phyloP scores from a whole-genome alignment of 208 protist genomes.

The Trypanosoma theileri region DNA sequence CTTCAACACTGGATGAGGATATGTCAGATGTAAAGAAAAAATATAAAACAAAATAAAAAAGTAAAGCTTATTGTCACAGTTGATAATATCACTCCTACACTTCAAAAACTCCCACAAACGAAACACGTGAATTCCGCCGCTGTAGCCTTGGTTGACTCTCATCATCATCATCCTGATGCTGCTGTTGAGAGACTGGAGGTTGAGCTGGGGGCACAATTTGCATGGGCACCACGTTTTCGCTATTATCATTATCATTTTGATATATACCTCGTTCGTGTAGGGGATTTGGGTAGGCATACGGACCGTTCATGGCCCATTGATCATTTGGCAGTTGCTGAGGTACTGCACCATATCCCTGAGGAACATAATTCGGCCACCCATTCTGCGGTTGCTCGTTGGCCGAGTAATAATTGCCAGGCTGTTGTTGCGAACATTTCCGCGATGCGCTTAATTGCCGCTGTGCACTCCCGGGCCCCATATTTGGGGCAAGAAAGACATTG shows the following conservation, averaged over 20 bases:
- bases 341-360: not conserved
- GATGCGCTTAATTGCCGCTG: too few species aligned
- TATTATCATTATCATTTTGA: not conserved
- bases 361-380: too few species aligned
- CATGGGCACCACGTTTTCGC: not conserved
- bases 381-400: too few species aligned
- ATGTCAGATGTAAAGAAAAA: not conserved
- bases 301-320: not conserved
- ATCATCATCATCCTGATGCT: not conserved
- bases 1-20: too few species aligned
- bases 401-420: too few species aligned
- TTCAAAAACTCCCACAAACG: conserved; percentile 22
- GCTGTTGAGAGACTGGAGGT: not conserved
- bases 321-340: not conserved
- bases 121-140: conserved; percentile 22
- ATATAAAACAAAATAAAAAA: conserved; percentile 18
- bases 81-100: not conserved
- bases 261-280: not conserved
- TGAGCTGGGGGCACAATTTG: not conserved
- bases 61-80: not conserved
- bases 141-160: conserved; percentile 1
- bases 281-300: not conserved
- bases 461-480: too few species aligned
- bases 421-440: too few species aligned
- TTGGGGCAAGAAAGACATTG: too few species aligned